These are phyloP conservation scores for Harringtonia lauricola DNA, from an alignment of 2,329 filamentous ascomycete species.

Conservation along the genomic window DNA sequence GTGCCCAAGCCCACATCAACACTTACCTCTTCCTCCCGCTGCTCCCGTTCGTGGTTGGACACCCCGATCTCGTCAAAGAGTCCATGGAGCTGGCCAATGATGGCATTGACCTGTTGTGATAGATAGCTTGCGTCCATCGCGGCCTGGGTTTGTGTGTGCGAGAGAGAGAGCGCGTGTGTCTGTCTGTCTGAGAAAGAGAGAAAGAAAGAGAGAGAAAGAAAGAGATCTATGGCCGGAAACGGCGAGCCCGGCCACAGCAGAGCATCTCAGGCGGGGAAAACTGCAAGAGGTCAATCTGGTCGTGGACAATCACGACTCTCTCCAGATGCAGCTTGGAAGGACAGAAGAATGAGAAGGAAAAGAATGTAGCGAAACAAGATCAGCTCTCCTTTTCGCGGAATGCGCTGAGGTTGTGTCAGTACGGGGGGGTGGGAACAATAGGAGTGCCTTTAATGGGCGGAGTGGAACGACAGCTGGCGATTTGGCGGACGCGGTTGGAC, in stretches of 20 bases:
- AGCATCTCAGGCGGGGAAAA: slow-evolving; percentile 8
- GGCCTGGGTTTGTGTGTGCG: not conserved
- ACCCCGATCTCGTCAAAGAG: slow-evolving; percentile 97
- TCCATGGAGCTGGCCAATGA: slow-evolving; percentile 84
- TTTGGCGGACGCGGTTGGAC: too few relatives aligned
- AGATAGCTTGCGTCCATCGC: slow-evolving; percentile 84
- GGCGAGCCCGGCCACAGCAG: slow-evolving; percentile 7
- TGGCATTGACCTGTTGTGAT: slow-evolving; percentile 88
- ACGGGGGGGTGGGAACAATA: slow-evolving; percentile 5
- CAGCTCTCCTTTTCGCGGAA: too few relatives aligned
- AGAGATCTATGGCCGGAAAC: slow-evolving; percentile 7
- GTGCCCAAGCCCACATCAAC: not conserved
- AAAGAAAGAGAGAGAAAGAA: too few relatives aligned
- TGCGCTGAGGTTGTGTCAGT: too few relatives aligned
- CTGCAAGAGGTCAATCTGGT: too few relatives aligned
- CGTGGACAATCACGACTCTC: too few relatives aligned
- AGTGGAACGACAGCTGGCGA: not conserved
- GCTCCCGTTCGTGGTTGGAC: slow-evolving; percentile 83
- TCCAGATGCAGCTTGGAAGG: too few relatives aligned
- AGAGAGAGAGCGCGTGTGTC: too few relatives aligned
- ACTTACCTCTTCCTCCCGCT: slow-evolving; percentile 76
- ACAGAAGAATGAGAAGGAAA: not conserved
- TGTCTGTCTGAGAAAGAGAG: too few relatives aligned
- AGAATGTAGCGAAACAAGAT: slow-evolving; percentile 1
- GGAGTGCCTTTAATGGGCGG: slow-evolving; percentile 1